phyloP scores from a whole-genome alignment of 148 eudicot genomes.

The Rhododendron henanense region DNA sequence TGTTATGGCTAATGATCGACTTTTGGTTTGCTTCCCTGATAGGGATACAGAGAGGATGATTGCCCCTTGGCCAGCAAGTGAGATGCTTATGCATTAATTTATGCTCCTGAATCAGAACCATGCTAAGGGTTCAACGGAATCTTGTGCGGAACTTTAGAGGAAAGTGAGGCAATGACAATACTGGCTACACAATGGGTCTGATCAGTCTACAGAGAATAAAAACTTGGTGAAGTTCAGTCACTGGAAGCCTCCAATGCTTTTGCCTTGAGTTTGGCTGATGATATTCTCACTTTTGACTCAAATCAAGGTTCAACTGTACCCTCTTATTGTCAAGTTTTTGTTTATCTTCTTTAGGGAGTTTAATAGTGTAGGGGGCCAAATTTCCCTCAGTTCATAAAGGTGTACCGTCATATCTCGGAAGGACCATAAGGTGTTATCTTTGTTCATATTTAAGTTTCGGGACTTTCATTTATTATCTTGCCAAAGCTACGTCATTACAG shows the following conservation, averaged over 20 bases:
- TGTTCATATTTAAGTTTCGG: too few relatives aligned
- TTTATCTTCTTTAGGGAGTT: too few relatives aligned
- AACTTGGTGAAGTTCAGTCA: slow-evolving; percentile 56
- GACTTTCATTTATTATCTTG: too few relatives aligned
- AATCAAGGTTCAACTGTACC: too few relatives aligned
- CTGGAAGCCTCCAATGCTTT: slow-evolving; percentile 83
- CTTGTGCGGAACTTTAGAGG: slow-evolving; percentile 77
- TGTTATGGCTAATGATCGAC: background rate
- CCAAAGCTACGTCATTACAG: too few relatives aligned
- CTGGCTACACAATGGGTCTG: slow-evolving; percentile 68
- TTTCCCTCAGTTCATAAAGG: too few relatives aligned
- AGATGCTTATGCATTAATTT: slow-evolving; percentile 67
- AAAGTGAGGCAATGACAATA: slow-evolving; percentile 71
- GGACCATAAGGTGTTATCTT: too few relatives aligned
- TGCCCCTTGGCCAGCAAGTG: slow-evolving; percentile 49
- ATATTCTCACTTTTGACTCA: background rate
- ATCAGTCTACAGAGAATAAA: slow-evolving; percentile 48
- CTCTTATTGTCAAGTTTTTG: too few relatives aligned
- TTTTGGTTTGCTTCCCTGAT: slow-evolving; percentile 39
- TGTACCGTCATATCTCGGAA: too few relatives aligned
- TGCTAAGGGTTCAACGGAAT: slow-evolving; percentile 71
- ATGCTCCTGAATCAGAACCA: slow-evolving; percentile 64
- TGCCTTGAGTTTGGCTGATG: slow-evolving; percentile 46
- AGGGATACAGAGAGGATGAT: slow-evolving; percentile 73
- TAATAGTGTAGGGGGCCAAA: too few relatives aligned